Conservation (phyloP, 495 filamentous ascomycete species). For the Clohesyomyces aquaticus region DNA sequence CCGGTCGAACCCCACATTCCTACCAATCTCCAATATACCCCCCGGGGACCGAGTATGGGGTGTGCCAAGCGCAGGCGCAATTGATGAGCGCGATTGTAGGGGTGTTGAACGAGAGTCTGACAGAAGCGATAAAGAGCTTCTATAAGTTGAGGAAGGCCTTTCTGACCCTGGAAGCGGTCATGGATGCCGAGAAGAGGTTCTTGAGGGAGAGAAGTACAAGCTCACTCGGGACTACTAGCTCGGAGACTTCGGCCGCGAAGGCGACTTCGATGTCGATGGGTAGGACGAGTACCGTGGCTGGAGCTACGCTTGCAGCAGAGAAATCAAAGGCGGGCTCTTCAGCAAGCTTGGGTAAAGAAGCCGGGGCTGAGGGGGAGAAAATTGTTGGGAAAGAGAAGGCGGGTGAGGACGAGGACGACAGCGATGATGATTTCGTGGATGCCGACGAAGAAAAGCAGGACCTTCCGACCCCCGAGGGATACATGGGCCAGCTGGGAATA, state of each 20-base stretch:
- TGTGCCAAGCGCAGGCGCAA: constrained; percentile 79
- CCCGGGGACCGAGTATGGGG: constrained; percentile 79
- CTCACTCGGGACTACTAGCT: constrained; percentile 36
- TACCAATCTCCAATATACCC: constrained; percentile 71
- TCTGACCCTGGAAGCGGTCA: constrained; percentile 75
- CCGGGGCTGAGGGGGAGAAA: constrained; percentile 12
- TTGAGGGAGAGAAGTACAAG: constrained; percentile 47
- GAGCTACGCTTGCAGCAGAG: not conserved
- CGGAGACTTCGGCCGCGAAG: constrained; percentile 9
- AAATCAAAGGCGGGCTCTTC: constrained; percentile 15
- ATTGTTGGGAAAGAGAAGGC: constrained; percentile 18
- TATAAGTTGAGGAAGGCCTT: constrained; percentile 93
- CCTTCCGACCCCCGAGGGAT: constrained; percentile 30
- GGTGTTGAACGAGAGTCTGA: constrained; percentile 89
- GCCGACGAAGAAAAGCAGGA: constrained; percentile 47
- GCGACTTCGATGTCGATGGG: constrained; percentile 23
- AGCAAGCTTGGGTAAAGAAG: constrained; percentile 4
- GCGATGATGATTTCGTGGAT: constrained; percentile 53
- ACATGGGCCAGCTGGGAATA: constrained; percentile 47
- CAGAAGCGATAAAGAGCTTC: constrained; percentile 87
- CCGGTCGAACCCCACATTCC: constrained; percentile 58
- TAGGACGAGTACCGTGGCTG: constrained; percentile 14
- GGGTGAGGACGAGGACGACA: constrained; percentile 43
- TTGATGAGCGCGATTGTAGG: constrained; percentile 88
- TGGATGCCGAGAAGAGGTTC: constrained; percentile 64